Evolutionary conservation across 2,329 filamentous ascomycete genomes (phyloP), one percentile per base, ranked within the genome.

Genomic region (Penicillium occitanis): DNA sequence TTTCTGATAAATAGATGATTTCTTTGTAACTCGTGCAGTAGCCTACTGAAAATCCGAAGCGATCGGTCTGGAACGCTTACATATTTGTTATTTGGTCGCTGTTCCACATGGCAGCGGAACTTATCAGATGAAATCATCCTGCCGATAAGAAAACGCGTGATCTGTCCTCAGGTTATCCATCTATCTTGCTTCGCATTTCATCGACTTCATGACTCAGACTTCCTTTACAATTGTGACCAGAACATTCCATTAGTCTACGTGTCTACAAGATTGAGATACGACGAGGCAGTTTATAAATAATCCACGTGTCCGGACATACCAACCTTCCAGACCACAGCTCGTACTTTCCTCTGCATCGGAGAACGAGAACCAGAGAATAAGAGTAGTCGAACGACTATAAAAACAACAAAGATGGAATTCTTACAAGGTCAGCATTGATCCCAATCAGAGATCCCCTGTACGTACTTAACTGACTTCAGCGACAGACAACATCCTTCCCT

Each of bases 401-500:
- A 4, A 37, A 2, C 4, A 25, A 37, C 30, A 62, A 44, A 25
- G 50, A 68, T 66, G 66, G 61, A 64, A 11, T 66, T 59, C 40
- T 35, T 70, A 37, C 68, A 70, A 69, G 67, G 70, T 68, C 55
- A 55, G 58, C 25, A 48, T 35, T n/a, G 10, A 22, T 17, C 25
- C 10, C 8, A 37, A 17, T 1, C 2, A 53, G 4, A n/a, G 14
- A 30, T 17, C 2, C 5, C 2, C 14, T 11, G 11, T 14, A 50
- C 14, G 22, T 35, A 42, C 14, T 42, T 6, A n/a, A 11, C 55
- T 42, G 5, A 59, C 5, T 1, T n/a, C 35, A 35, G 14, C 28
- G n/a, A 50, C 46, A 73, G 71, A 71, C 58, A 68, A 68, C 53
- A 50, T 72, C 61, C 57, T 71, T 42, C 69, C 70, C 1, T 61